Evolutionary conservation across 169 alveolate species (phyloP).

Genomic region (Eimeria nieschulzi): DNA sequence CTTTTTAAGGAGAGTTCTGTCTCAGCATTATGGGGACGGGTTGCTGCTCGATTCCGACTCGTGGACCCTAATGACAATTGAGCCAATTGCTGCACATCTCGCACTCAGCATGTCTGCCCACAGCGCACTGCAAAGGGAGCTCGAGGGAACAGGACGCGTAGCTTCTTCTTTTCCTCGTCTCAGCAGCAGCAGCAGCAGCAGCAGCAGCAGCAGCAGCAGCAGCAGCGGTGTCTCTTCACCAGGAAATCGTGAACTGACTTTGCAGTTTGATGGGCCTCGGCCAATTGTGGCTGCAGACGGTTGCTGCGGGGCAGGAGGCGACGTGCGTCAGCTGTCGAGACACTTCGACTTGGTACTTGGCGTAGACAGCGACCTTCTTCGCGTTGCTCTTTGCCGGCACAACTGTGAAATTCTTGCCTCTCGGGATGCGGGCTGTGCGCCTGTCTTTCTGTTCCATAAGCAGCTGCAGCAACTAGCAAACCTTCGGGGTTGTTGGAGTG

Average conservation of each 20-base stretch:
- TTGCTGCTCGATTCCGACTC: constrained; percentile 45
- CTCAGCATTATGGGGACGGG: constrained; percentile 45
- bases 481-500: constrained; percentile 3
- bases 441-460: constrained; percentile 17
- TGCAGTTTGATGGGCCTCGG: background rate
- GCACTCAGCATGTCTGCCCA: constrained; percentile 40
- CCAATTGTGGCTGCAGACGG: constrained; percentile 58
- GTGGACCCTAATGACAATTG: constrained; percentile 32
- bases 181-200: background rate
- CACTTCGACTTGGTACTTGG: constrained; percentile 63
- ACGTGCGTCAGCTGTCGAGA: constrained; percentile 59
- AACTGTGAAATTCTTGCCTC: background rate
- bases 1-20: background rate
- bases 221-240: background rate
- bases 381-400: constrained; percentile 51
- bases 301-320: constrained; percentile 73
- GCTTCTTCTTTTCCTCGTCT: constrained; percentile 11
- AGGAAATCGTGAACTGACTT: background rate
- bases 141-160: background rate
- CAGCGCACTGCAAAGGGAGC: constrained; percentile 22
- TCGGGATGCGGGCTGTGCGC: background rate
- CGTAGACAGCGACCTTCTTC: constrained; percentile 58
- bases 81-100: constrained; percentile 32
- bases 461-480: constrained; percentile 18
- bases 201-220: background rate